A percentile compares a stretch with the other conserved stretches of the same genome.
These are phyloP conservation scores for Nicotiana paniculata DNA, from an alignment of 257 asterid genomes.

Conservation along the genomic window DNA sequence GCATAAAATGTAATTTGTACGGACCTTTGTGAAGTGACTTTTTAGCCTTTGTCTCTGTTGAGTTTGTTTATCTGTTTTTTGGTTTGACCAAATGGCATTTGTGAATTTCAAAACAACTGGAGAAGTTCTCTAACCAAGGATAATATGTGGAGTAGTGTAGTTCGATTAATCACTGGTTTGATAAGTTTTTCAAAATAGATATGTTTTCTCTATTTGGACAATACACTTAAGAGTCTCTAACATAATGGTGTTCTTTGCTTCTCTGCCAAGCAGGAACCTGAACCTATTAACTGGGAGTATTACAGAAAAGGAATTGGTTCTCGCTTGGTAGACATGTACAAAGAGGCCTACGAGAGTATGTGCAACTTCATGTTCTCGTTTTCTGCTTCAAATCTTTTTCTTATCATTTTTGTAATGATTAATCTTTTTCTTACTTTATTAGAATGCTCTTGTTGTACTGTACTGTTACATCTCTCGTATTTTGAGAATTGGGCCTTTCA, in stretches of 20 bases:
- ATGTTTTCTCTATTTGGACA: background rate
- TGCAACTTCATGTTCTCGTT: background rate
- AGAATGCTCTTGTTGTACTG: background rate
- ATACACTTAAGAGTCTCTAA: background rate
- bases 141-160: background rate
- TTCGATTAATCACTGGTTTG: background rate
- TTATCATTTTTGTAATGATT: no score
- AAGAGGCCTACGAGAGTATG: slow-evolving; percentile 85
- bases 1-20: background rate
- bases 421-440: background rate
- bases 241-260: background rate
- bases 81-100: background rate
- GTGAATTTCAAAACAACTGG: background rate
- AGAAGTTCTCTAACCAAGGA: background rate
- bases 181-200: background rate
- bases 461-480: background rate
- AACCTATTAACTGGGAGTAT: slow-evolving; percentile 86
- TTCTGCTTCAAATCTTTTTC: background rate
- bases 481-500: no score
- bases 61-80: background rate
- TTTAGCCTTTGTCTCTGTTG: background rate
- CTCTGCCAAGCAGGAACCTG: slow-evolving; percentile 62
- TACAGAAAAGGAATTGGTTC: slow-evolving; percentile 91
- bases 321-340: slow-evolving; percentile 90
- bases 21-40: background rate